Evolutionary conservation across 1,284 basidiomycete genomes (phyloP).

Genomic region (Porodaedalea pini): DNA sequence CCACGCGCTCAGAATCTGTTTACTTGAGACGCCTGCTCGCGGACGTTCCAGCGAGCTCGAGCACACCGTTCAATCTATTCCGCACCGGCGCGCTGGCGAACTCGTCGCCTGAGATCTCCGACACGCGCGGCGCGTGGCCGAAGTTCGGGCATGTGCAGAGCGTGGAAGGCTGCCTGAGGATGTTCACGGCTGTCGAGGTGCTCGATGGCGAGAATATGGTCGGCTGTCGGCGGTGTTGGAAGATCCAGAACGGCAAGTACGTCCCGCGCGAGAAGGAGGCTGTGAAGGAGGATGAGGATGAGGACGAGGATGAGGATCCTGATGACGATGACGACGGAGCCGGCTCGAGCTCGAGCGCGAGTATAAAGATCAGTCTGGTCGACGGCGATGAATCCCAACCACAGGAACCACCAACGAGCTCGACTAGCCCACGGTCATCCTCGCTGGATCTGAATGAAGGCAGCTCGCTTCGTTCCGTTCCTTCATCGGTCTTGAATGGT

Average conservation of each 20-base stretch:
- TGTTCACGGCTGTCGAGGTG: slow-evolving; percentile 89
- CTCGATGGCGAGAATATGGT: slow-evolving; percentile 93
- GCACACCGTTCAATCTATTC: slow-evolving; percentile 39
- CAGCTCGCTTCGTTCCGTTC: background rate
- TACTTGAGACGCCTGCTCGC: slow-evolving; percentile 66
- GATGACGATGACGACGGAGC: slow-evolving; percentile 27
- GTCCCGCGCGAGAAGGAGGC: slow-evolving; percentile 33
- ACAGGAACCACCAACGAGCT: background rate
- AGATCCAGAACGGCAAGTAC: slow-evolving; percentile 67
- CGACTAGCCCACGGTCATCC: background rate
- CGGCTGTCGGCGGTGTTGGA: slow-evolving; percentile 91
- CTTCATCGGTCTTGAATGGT: background rate
- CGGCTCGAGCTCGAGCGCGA: slow-evolving; percentile 22
- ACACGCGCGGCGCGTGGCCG: slow-evolving; percentile 36
- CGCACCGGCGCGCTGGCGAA: slow-evolving; percentile 28
- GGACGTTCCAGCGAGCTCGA: slow-evolving; percentile 46
- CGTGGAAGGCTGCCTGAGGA: slow-evolving; percentile 71
- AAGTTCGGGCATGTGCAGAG: slow-evolving; percentile 51
- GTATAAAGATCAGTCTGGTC: slow-evolving; percentile 8
- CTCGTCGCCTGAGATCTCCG: slow-evolving; percentile 2
- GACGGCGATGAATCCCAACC: background rate
- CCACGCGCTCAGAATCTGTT: slow-evolving; percentile 49
- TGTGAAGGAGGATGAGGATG: slow-evolving; percentile 33
- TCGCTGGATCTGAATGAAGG: slow-evolving; percentile 13
- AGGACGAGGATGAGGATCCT: slow-evolving; percentile 34